Conservation (phyloP, 2,329 filamentous ascomycete genomes). For the Teratosphaeria epicoccoides region DNA sequence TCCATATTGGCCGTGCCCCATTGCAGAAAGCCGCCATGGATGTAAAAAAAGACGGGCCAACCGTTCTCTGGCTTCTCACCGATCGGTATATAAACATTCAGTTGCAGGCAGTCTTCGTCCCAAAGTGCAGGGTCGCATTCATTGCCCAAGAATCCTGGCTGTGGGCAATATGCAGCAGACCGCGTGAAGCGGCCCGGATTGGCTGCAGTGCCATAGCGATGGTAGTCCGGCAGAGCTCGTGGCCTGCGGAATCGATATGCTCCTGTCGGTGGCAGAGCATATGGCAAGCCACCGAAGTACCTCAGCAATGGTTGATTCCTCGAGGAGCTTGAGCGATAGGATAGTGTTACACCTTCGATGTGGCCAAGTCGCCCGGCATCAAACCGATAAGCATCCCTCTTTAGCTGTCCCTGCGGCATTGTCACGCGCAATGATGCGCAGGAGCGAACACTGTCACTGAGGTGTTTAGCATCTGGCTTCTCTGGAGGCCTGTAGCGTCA, state of each 20-base stretch:
- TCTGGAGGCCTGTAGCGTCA: background rate
- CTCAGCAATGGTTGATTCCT: slow-evolving; percentile 31
- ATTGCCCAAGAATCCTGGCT: slow-evolving; percentile 27
- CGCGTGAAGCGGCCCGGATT: slow-evolving; percentile 38
- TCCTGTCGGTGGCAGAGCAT: slow-evolving; percentile 41
- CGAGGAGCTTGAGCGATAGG: slow-evolving; percentile 10
- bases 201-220: slow-evolving; percentile 40
- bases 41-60: slow-evolving; percentile 50
- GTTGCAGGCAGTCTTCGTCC: slow-evolving; percentile 47
- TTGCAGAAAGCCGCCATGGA: slow-evolving; percentile 49
- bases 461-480: background rate
- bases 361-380: slow-evolving; percentile 37
- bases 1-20: slow-evolving; percentile 40
- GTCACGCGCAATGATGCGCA: background rate
- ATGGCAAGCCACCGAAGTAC: slow-evolving; percentile 47
- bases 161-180: slow-evolving; percentile 39
- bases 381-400: slow-evolving; percentile 20
- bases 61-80: slow-evolving; percentile 36
- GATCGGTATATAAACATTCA: slow-evolving; percentile 45
- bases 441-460: background rate
- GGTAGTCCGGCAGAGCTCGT: slow-evolving; percentile 36
- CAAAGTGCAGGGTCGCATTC: slow-evolving; percentile 22
- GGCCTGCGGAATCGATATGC: slow-evolving; percentile 41
- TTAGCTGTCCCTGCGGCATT: slow-evolving; percentile 10
- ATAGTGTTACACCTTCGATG: slow-evolving; percentile 40